phyloP scores from a whole-genome alignment of 352 stramenopile species.

The Phytophthora cryptogea region DNA sequence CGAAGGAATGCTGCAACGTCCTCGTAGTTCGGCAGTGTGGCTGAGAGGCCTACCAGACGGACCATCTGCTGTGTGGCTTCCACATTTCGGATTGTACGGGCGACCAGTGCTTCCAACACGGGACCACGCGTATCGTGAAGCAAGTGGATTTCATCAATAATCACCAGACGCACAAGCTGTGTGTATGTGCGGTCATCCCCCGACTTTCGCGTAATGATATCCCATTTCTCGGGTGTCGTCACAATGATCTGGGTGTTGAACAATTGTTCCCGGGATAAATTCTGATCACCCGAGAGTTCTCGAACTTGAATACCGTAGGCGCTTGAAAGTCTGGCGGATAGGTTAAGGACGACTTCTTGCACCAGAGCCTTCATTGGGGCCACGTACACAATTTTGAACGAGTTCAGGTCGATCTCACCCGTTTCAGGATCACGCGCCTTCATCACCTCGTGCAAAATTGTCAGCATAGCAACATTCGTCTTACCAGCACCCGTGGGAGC shows the following conservation, averaged over 20 bases:
- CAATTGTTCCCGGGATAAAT: constrained; percentile 97
- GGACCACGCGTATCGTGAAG: constrained; percentile 98
- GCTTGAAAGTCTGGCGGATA: constrained; percentile 92
- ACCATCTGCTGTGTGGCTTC: constrained; percentile 97
- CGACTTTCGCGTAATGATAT: constrained; percentile 99
- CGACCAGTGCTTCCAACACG: constrained; percentile 98
- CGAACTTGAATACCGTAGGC: constrained; percentile 95
- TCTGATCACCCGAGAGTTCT: constrained; percentile 98
- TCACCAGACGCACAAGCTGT: constrained; percentile 98
- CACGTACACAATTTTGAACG: constrained; percentile 99
- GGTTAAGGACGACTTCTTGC: constrained; percentile 99
- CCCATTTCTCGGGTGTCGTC: constrained; percentile 99
- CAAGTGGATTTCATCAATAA: constrained; percentile 99
- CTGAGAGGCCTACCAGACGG: constrained; percentile 97
- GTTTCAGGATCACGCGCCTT: constrained; percentile 86
- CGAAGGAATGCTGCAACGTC: constrained; percentile 99
- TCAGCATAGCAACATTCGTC: constrained; percentile 98
- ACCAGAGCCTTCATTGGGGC: constrained; percentile 99
- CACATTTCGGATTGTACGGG: constrained; percentile 97
- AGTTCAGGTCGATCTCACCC: constrained; percentile 92
- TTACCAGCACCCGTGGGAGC: constrained; percentile 99
- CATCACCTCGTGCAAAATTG: constrained; percentile 98
- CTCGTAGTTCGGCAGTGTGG: constrained; percentile 99
- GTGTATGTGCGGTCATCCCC: constrained; percentile 97
- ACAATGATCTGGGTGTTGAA: constrained; percentile 99